A percentile compares a stretch with the other conserved stretches of the same genome.
phyloP scores from a whole-genome alignment of 2,329 filamentous ascomycete species.

The Cadophora gregata region DNA sequence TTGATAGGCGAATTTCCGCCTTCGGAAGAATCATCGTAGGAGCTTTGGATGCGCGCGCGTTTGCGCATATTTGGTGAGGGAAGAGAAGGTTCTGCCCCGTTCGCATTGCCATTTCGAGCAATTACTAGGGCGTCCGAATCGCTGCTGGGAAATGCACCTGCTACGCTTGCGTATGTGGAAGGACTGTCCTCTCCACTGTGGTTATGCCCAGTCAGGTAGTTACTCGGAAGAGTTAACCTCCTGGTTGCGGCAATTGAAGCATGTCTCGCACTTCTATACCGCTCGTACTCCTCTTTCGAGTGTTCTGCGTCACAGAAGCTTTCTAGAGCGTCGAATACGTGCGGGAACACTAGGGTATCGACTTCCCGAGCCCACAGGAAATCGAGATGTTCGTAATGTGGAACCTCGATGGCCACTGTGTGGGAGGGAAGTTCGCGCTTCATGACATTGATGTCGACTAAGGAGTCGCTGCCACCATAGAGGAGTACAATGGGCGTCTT shows the following conservation, averaged over 20 bases:
- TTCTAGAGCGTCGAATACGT: slow-evolving; percentile 85
- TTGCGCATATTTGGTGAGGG: slow-evolving; percentile 30
- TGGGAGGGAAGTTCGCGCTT: slow-evolving; percentile 82
- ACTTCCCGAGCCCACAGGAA: slow-evolving; percentile 94
- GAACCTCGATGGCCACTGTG: slow-evolving; percentile 85
- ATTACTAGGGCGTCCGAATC: slow-evolving; percentile 24
- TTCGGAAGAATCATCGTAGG: slow-evolving; percentile 36
- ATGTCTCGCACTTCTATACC: slow-evolving; percentile 50
- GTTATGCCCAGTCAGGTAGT: slow-evolving; percentile 37
- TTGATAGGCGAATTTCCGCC: slow-evolving; percentile 29
- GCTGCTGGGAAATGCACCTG: slow-evolving; percentile 19
- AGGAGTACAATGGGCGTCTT: slow-evolving; percentile 92
- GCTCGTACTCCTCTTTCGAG: slow-evolving; percentile 64
- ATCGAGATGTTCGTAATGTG: slow-evolving; percentile 95
- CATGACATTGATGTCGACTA: slow-evolving; percentile 95
- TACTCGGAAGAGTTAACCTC: slow-evolving; percentile 24
- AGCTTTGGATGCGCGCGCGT: slow-evolving; percentile 25
- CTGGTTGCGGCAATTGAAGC: slow-evolving; percentile 35
- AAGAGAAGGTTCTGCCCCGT: slow-evolving; percentile 18
- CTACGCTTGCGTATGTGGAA: slow-evolving; percentile 31
- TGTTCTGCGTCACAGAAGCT: slow-evolving; percentile 67
- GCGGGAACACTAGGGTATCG: slow-evolving; percentile 82
- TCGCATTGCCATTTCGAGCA: neutral
- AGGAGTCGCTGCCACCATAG: slow-evolving; percentile 90
- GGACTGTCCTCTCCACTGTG: slow-evolving; percentile 21